phyloP scores from a whole-genome alignment of 345 rosid genomes.

The Cardiospermum halicacabum region DNA sequence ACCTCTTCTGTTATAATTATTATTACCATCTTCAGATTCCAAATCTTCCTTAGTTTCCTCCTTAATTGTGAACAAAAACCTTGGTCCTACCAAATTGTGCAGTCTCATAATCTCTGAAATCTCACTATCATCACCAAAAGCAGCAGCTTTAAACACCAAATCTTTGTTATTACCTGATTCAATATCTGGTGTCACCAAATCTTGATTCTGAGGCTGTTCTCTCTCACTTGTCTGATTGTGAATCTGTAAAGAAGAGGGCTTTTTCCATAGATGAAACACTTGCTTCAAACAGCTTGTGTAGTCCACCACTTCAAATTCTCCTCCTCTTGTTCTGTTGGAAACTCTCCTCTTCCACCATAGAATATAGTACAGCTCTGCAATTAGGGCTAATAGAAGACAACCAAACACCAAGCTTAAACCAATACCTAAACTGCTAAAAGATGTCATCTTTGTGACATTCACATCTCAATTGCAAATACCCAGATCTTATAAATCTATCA shows the following conservation, averaged over 20 bases:
- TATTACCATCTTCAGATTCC: constrained; percentile 82
- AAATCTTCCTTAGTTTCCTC: constrained; percentile 94
- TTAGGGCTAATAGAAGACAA: constrained; percentile 60
- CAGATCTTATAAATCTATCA: not conserved
- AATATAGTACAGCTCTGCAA: constrained; percentile 69
- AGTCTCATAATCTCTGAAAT: constrained; percentile 92
- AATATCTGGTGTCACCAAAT: constrained; percentile 25
- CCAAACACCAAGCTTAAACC: constrained; percentile 69
- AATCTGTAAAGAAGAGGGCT: constrained; percentile 34
- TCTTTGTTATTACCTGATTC: constrained; percentile 60
- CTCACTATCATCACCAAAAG: constrained; percentile 45
- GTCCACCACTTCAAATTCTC: constrained; percentile 39
- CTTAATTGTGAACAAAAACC: constrained; percentile 90
- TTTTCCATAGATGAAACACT: constrained; percentile 56
- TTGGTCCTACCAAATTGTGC: constrained; percentile 74
- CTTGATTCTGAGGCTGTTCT: constrained; percentile 22
- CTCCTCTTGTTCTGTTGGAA: constrained; percentile 30
- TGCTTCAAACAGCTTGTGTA: constrained; percentile 54
- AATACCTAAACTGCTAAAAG: constrained; percentile 65
- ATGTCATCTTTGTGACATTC: constrained; percentile 46
- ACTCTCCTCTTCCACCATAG: constrained; percentile 80
- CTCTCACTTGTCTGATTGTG: constrained; percentile 17
- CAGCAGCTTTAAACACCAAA: constrained; percentile 38
- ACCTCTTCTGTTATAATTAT: constrained; percentile 43
- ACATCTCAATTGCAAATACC: constrained; percentile 33